A percentile compares a stretch with the other conserved stretches of the same genome.
Evolutionary conservation across 2,329 filamentous ascomycete species (phyloP).

Genomic region (Blastomyces emzantsi): DNA sequence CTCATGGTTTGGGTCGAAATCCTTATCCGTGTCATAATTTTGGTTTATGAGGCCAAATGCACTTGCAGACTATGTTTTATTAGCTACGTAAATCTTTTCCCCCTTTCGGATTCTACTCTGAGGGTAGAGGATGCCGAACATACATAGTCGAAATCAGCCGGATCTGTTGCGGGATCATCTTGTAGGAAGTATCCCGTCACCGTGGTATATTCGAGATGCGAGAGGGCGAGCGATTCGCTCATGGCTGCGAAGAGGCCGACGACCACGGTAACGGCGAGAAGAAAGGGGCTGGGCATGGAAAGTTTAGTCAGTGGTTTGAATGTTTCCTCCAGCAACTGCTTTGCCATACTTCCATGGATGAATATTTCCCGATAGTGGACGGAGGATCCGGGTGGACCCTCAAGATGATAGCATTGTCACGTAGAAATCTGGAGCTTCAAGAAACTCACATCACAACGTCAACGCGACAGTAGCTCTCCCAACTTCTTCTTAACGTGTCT

Average conservation of each 20-base stretch:
- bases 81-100: background rate
- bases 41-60: constrained; percentile 44
- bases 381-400: background rate
- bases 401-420: background rate
- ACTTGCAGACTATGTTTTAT: background rate
- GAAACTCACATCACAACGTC: constrained; percentile 7
- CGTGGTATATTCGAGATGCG: constrained; percentile 30
- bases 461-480: background rate
- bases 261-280: constrained; percentile 10
- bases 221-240: constrained; percentile 10
- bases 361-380: no score
- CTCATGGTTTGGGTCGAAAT: constrained; percentile 23
- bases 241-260: constrained; percentile 10
- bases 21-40: constrained; percentile 35
- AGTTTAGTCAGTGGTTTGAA: background rate
- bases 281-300: constrained; percentile 4
- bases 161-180: constrained; percentile 41
- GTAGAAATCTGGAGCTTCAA: background rate
- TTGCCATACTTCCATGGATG: no score
- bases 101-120: background rate
- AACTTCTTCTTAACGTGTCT: background rate
- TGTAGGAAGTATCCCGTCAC: constrained; percentile 44
- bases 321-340: no score
- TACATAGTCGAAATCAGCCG: constrained; percentile 43
- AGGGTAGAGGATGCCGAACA: constrained; percentile 9